These are phyloP conservation scores for Acanthamoeba lenticulata DNA, from an alignment of 208 protist species.

Conservation along the genomic window DNA sequence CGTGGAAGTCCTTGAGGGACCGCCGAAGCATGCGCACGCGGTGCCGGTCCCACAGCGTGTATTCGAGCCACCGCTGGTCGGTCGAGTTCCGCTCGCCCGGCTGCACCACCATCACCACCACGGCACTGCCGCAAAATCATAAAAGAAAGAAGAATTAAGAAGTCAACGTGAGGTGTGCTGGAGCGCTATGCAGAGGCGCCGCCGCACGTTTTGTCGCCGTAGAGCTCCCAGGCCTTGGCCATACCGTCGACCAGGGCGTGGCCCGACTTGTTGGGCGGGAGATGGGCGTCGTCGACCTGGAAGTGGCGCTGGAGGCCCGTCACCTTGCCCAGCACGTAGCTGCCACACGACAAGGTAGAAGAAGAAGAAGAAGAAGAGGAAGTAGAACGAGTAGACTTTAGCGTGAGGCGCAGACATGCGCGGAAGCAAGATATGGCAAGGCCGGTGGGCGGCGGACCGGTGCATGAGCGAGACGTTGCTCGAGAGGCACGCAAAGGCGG, in stretches of 20 bases:
- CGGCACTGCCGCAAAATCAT: not conserved
- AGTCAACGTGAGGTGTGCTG: not conserved
- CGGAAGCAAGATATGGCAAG: not conserved
- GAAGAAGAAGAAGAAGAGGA: not conserved
- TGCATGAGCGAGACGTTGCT: slow-evolving; percentile 90
- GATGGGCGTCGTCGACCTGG: not conserved
- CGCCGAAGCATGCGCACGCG: slow-evolving; percentile 89
- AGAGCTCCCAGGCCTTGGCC: slow-evolving; percentile 69
- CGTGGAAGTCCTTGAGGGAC: slow-evolving; percentile 88
- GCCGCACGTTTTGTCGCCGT: slow-evolving; percentile 49
- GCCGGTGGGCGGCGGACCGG: slow-evolving; percentile 69
- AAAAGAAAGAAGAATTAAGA: not conserved
- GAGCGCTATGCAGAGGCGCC: slow-evolving; percentile 1
- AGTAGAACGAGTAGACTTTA: not conserved
- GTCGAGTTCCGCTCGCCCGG: slow-evolving; percentile 93
- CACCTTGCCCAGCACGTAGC: slow-evolving; percentile 4
- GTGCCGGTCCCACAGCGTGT: slow-evolving; percentile 88
- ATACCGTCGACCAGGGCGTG: slow-evolving; percentile 27
- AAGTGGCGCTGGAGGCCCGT: not conserved
- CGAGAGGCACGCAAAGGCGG: slow-evolving; percentile 92
- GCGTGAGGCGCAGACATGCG: not conserved
- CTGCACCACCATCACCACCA: slow-evolving; percentile 94
- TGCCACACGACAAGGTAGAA: too few species aligned
- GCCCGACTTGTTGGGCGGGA: slow-evolving; percentile 56
- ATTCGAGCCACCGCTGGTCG: slow-evolving; percentile 92